These are phyloP conservation scores for Mikania micrantha DNA, from an alignment of 129 eudicot species.

Conservation along the genomic window DNA sequence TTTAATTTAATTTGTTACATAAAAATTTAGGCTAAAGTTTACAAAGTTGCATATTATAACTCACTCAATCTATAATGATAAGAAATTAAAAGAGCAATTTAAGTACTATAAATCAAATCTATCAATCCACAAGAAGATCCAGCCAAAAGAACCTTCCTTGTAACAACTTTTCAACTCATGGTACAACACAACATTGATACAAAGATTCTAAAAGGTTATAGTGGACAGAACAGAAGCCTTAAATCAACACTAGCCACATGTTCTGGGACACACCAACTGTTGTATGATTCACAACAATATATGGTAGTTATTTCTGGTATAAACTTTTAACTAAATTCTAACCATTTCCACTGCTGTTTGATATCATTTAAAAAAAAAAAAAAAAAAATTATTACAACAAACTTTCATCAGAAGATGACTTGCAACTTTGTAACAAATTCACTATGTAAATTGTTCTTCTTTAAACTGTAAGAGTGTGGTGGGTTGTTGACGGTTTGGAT, in stretches of 20 bases:
- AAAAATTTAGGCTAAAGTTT: too few relatives aligned
- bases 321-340: constrained; percentile 28
- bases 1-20: too few relatives aligned
- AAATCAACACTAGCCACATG: constrained; percentile 24
- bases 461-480: constrained; percentile 55
- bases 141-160: constrained; percentile 17
- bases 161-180: constrained; percentile 24
- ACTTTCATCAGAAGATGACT: constrained; percentile 8
- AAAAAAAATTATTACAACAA: constrained; percentile 21
- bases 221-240: background rate
- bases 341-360: constrained; percentile 13
- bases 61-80: too few relatives aligned
- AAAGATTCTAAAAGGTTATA: constrained; percentile 8
- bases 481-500: constrained; percentile 45
- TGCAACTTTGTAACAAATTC: background rate
- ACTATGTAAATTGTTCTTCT: constrained; percentile 63
- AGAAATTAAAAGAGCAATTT: too few relatives aligned
- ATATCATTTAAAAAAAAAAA: constrained; percentile 12
- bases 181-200: constrained; percentile 15
- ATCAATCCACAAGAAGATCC: constrained; percentile 7
- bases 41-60: too few relatives aligned
- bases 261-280: constrained; percentile 16
- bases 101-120: background rate
- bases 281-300: constrained; percentile 21
- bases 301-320: constrained; percentile 17